phyloP scores from a whole-genome alignment of 2,329 filamentous ascomycete species.

The Celoporthe dispersa region DNA sequence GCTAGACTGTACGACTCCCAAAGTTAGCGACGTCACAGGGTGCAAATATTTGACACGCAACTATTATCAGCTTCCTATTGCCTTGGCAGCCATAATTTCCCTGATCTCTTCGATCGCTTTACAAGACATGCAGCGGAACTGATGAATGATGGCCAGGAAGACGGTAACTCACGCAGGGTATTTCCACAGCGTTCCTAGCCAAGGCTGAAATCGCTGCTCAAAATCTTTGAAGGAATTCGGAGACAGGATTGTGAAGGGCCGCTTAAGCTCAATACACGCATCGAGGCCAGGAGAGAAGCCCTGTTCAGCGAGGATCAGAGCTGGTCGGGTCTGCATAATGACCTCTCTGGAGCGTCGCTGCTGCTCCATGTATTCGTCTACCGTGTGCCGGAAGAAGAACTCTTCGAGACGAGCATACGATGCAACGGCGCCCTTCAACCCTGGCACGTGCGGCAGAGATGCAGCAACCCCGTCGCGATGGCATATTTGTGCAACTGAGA shows the following conservation, averaged over 20 bases:
- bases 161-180: slow-evolving; percentile 19
- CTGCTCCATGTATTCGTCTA: slow-evolving; percentile 18
- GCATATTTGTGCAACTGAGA: slow-evolving; percentile 12
- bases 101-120: neutral
- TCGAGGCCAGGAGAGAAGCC: slow-evolving; percentile 10
- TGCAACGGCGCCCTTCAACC: slow-evolving; percentile 11
- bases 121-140: too few relatives aligned
- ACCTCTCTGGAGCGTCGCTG: slow-evolving; percentile 3
- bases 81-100: neutral
- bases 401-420: slow-evolving; percentile 16
- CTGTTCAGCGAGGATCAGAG: slow-evolving; percentile 14
- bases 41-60: neutral
- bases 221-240: slow-evolving; percentile 22
- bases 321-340: slow-evolving; percentile 5
- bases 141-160: too few relatives aligned
- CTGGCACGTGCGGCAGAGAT: slow-evolving; percentile 10
- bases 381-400: slow-evolving; percentile 16
- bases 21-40: neutral
- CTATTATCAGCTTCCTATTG: neutral
- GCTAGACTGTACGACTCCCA: neutral
- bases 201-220: slow-evolving; percentile 14
- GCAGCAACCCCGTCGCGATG: slow-evolving; percentile 10
- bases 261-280: slow-evolving; percentile 4
- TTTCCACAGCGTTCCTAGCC: slow-evolving; percentile 13
- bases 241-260: slow-evolving; percentile 13